Evolutionary conservation across 2,329 filamentous ascomycete species (phyloP), one percentile per base, ranked within the genome.

Genomic region (Drechslerella coelobrocha): DNA sequence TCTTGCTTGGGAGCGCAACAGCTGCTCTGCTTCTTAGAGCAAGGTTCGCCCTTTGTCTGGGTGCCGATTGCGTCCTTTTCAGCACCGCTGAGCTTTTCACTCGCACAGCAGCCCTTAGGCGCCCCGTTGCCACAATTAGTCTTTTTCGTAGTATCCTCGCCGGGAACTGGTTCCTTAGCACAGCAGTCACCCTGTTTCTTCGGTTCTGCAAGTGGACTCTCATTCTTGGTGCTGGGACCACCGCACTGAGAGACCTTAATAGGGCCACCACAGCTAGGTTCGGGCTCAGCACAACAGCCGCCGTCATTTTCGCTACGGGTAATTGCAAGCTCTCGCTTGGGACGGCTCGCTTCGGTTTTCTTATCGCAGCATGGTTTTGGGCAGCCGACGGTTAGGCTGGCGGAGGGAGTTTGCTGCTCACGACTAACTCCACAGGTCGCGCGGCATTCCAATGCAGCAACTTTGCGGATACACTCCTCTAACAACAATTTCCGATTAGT

Each of bases 401-500:
- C 52, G n/a, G 21, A 21, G 19, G 29, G 29, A 12, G 29, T 34
- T 12, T 27, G 26, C 43, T 50, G 27, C 8, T 27, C 8, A 31
- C 34, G 12, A 26, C 23, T 6, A 12, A 8, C 23, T 6, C 27
- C 39, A n/a, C 56, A 61, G 14, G 45, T 39, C 12, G 56, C 27
- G 17, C 31, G 45, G 29, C 56, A 61, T 34, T 52, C 39, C 29
- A 50, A 17, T 12, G 31, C 45, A 41, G 56, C 56, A 10, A 52
- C 23, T 27, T 50, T 61, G 21, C 56, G 56, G 29, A 61, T 51
- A 23, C 56, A 61, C 7, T 21, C 29, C 9, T 61, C 56, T 61
- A 24, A 9, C n/a, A 8, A 4, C 10, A 27, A n/a, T 1, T 34
- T 12, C 29, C 29, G 29, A 23, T 50, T 41, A 52, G 45, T 27